Conservation (phyloP, 2,329 filamentous ascomycete genomes). For the Aspergillus unguis region DNA sequence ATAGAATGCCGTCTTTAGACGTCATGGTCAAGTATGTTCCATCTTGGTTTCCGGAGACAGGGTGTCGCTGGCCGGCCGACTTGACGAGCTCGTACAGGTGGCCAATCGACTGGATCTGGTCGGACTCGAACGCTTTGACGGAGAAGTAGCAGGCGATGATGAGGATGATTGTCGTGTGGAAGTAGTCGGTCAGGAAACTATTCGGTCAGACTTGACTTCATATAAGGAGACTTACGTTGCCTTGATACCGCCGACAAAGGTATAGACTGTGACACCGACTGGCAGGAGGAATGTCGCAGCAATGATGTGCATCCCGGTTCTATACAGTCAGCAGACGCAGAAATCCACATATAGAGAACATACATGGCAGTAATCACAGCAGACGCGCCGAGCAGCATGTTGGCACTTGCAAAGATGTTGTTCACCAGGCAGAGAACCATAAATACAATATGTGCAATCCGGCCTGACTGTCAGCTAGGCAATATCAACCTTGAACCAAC, state of each 20-base stretch:
- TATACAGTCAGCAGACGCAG: constrained; percentile 13
- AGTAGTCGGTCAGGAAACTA: constrained; percentile 50
- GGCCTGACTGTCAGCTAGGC: neutral
- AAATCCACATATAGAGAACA: neutral
- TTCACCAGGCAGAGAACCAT: constrained; percentile 54
- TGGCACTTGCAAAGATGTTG: constrained; percentile 53
- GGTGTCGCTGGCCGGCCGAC: constrained; percentile 43
- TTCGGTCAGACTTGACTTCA: constrained; percentile 4
- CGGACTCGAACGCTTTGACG: constrained; percentile 45
- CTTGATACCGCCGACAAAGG: constrained; percentile 42
- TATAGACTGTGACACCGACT: constrained; percentile 40
- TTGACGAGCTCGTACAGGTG: constrained; percentile 52
- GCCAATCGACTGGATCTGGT: constrained; percentile 48
- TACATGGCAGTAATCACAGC: constrained; percentile 42
- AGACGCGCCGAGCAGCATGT: constrained; percentile 51
- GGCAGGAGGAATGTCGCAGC: constrained; percentile 49
- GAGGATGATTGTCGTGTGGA: constrained; percentile 55
- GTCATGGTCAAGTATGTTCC: constrained; percentile 58
- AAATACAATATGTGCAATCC: constrained; percentile 49
- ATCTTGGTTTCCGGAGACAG: constrained; percentile 52
- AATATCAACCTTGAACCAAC: neutral
- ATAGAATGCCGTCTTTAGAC: constrained; percentile 50
- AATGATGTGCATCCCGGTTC: constrained; percentile 51
- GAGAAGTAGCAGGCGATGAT: constrained; percentile 51
- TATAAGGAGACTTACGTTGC: constrained; percentile 28